phyloP scores from a whole-genome alignment of 805 yeast species.

The Soucietia sequanensis region DNA sequence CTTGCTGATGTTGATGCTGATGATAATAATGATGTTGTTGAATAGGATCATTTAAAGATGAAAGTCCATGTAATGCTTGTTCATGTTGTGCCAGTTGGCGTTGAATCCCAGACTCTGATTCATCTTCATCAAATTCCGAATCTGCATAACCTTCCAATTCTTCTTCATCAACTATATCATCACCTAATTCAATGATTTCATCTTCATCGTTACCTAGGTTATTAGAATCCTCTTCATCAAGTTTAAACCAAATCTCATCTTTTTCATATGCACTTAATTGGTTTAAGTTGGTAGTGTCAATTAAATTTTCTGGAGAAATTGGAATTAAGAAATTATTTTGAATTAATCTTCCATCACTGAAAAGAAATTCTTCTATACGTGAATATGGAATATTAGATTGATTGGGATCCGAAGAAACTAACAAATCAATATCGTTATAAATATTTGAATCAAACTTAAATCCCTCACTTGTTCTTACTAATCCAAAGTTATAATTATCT shows the following conservation, averaged over 20 bases:
- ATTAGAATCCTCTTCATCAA: constrained; percentile 10
- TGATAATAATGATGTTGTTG: constrained; percentile 15
- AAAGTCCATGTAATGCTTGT: neutral
- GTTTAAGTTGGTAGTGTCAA: constrained; percentile 6
- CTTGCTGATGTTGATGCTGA: constrained; percentile 19
- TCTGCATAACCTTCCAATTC: constrained; percentile 23
- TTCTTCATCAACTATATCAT: constrained; percentile 19
- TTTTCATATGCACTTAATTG: constrained; percentile 15
- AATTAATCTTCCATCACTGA: constrained; percentile 40
- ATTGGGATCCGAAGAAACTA: constrained; percentile 16
- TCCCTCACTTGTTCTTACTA: constrained; percentile 44
- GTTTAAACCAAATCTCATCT: constrained; percentile 28
- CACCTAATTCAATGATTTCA: constrained; percentile 12
- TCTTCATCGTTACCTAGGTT: constrained; percentile 13
- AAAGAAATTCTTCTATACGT: constrained; percentile 32
- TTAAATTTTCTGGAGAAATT: constrained; percentile 30
- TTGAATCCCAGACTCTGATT: constrained; percentile 17
- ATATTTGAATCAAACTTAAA: constrained; percentile 41
- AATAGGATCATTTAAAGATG: constrained; percentile 1
- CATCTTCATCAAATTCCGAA: constrained; percentile 32
- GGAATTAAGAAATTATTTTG: constrained; percentile 40
- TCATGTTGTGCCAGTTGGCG: no score
- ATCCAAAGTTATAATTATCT: constrained; percentile 53
- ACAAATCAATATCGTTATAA: constrained; percentile 22
- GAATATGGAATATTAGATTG: constrained; percentile 19